Conservation (phyloP, 169 alveolate genomes). For the Plasmodium vinckei region DNA sequence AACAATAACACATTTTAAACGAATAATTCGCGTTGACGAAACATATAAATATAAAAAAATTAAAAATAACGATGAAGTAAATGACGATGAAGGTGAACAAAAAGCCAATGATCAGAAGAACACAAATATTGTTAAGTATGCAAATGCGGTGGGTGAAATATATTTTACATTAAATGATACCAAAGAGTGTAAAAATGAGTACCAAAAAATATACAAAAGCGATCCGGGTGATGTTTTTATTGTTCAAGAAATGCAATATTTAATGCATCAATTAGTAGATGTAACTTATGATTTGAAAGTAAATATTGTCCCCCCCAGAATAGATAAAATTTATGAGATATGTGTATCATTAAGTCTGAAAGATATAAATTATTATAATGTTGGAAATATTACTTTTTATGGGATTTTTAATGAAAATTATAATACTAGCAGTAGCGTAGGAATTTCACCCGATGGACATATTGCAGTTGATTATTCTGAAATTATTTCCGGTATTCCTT, state of each 20-base stretch:
- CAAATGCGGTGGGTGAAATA: not conserved
- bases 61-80: not conserved
- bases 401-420: conserved; percentile 34
- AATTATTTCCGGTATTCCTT: conserved; percentile 56
- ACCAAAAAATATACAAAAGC: conserved; percentile 29
- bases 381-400: conserved; percentile 41
- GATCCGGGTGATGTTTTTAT: conserved; percentile 7
- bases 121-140: not conserved
- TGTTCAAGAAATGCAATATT: conserved; percentile 44
- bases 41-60: not conserved
- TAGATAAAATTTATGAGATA: conserved; percentile 43
- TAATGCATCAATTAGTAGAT: conserved; percentile 35
- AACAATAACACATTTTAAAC: conserved; percentile 19
- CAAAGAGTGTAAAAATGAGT: conserved; percentile 56
- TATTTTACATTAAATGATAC: conserved; percentile 67
- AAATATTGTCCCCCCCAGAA: conserved; percentile 33
- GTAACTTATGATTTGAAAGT: conserved; percentile 34
- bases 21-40: not conserved
- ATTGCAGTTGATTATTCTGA: conserved; percentile 11
- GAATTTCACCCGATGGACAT: not conserved
- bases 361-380: conserved; percentile 40
- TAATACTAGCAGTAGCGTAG: not conserved
- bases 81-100: not conserved
- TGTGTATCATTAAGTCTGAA: conserved; percentile 35
- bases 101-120: not conserved